Evolutionary conservation across 768 basidiomycete genomes (phyloP), one percentile per base, ranked within the genome.

Genomic region (Tulasnella sp.): DNA sequence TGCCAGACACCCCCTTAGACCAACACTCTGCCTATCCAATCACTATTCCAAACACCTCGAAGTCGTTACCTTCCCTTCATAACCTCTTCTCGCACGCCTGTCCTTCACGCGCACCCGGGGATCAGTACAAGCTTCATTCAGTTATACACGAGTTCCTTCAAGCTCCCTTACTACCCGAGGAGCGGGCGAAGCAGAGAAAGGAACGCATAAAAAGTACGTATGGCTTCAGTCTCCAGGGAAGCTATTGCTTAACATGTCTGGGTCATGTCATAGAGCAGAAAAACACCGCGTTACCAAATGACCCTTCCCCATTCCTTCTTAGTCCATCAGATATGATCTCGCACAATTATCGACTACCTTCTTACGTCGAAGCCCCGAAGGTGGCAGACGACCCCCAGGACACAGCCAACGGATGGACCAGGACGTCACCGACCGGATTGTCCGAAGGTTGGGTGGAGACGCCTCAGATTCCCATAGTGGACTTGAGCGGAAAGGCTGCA

Each of bases 81-180:
- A 3, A 69, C 50, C 66, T 76, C 48, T 99, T 97, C 74, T 88
- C 87, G 60, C 90, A 96, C 73, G 92, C 90, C 13, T 90, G 88
- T 64, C 95, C 94, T 0, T 94, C 93, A 0, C 82, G 86, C 19
- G 93, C 94, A 0, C 94, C 93, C 0, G 96, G 95, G 0, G 95
- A 97, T 65, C 77, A 78, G 55, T 84, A 78, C 34, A 77, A 83
- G 44, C 85, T 98, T 83, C 86, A 92, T 67, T 88, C 86, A 26
- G 85, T 91, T 42, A 77, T 95, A 23, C 83, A 85, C 65, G 73
- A 83, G 0, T 89, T 98, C 67, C 86, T 97, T 70, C 84, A 83
- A 50, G 78, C 80, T 0, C 92, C 91, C 2, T 83, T 60, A 8
- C 52, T 30, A 3, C 7, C 58, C 8, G 52, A 86, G 56, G 92